Evolutionary conservation across 1,284 basidiomycete genomes (phyloP).

Genomic region (Leccinum pachyderme): DNA sequence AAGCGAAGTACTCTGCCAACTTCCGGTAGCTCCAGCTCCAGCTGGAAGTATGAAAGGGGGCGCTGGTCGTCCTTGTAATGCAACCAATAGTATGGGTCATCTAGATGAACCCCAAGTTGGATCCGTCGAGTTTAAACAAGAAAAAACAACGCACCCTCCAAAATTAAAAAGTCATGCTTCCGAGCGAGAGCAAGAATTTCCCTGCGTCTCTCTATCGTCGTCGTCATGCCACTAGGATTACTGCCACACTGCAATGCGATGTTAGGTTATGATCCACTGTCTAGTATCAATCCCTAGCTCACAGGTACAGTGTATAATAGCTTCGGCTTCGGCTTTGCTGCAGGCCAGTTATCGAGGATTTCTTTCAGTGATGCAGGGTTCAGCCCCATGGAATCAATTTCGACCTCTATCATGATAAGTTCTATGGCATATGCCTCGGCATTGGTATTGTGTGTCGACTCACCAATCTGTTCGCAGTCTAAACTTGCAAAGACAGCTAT

Average conservation of each 20-base stretch:
- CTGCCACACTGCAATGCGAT: conserved; percentile 56
- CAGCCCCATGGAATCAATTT: conserved; percentile 73
- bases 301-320: conserved; percentile 79
- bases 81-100: too few species aligned
- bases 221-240: conserved; percentile 79
- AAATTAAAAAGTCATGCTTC: conserved; percentile 73
- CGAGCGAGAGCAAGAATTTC: conserved; percentile 71
- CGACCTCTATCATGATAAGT: too few species aligned
- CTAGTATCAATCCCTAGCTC: conserved; percentile 25
- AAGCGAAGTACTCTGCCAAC: too few species aligned
- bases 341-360: conserved; percentile 73
- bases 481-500: conserved; percentile 57
- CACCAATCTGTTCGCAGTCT: conserved; percentile 61
- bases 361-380: conserved; percentile 57
- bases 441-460: conserved; percentile 18
- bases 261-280: neutral
- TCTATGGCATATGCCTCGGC: too few species aligned
- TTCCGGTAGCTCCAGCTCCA: too few species aligned
- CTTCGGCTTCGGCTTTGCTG: conserved; percentile 68
- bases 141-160: conserved; percentile 57
- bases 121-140: too few species aligned
- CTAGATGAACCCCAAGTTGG: too few species aligned
- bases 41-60: too few species aligned
- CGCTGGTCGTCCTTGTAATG: too few species aligned
- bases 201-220: conserved; percentile 64